Conservation (phyloP, 441 rosid genomes). For the Hura crepitans region DNA sequence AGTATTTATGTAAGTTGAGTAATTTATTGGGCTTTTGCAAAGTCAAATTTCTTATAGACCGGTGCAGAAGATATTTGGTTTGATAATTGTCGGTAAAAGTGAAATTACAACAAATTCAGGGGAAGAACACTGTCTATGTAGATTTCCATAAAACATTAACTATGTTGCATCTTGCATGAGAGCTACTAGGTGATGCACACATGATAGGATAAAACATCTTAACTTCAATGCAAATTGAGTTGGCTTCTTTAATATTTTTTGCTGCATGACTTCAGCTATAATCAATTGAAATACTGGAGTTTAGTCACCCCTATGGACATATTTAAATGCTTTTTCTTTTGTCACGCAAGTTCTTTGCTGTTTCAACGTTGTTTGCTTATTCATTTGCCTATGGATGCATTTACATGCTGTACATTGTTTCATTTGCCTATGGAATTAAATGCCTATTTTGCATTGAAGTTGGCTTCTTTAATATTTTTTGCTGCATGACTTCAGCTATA, state of each 20-base stretch:
- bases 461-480: not conserved
- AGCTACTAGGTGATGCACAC: not conserved
- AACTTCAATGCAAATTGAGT: no score
- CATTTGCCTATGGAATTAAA: no score
- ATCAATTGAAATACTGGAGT: not conserved
- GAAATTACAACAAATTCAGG: not conserved
- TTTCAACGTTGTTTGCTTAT: constrained; percentile 1
- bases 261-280: not conserved
- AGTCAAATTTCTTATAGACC: no score
- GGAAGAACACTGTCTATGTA: not conserved
- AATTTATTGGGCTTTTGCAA: no score
- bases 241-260: not conserved
- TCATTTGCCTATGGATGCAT: not conserved
- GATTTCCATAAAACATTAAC: not conserved
- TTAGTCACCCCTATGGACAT: not conserved
- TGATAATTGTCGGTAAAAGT: no score
- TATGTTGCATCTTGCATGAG: not conserved
- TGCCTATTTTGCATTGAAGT: no score
- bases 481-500: not conserved
- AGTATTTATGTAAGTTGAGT: no score
- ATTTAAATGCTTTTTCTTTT: not conserved
- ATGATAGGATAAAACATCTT: no score
- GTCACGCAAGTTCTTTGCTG: not conserved
- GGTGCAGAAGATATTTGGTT: no score
- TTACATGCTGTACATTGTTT: not conserved